Conservation (phyloP, 1,284 basidiomycete genomes). For the Ustilago cynodontis region DNA sequence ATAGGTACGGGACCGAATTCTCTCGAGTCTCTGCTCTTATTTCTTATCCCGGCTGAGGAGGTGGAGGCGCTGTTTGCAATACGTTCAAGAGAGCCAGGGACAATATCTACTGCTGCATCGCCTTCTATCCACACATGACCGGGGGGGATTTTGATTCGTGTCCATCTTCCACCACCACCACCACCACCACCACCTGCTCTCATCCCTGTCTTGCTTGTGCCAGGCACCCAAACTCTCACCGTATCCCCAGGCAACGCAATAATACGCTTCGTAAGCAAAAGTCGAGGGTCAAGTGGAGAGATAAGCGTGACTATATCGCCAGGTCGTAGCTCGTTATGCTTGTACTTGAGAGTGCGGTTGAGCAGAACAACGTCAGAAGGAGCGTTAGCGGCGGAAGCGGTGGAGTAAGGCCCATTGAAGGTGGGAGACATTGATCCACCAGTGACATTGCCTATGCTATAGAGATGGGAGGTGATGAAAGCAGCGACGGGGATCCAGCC, state of each 20-base stretch:
- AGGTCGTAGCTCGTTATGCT: conserved; percentile 66
- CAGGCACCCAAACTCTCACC: conserved; percentile 68
- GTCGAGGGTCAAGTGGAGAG: conserved; percentile 72
- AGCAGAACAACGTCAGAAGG: conserved; percentile 73
- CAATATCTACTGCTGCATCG: conserved; percentile 71
- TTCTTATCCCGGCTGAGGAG: not conserved
- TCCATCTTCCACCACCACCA: conserved; percentile 30
- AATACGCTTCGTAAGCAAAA: conserved; percentile 74
- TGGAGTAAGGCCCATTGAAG: conserved; percentile 34
- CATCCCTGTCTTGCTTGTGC: not conserved
- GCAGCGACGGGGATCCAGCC: conserved; percentile 73
- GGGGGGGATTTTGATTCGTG: conserved; percentile 54
- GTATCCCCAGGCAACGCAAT: conserved; percentile 74
- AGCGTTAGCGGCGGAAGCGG: conserved; percentile 69
- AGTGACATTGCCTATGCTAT: conserved; percentile 71
- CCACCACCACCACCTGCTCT: not conserved
- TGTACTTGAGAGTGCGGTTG: conserved; percentile 70
- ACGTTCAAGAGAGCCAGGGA: conserved; percentile 24
- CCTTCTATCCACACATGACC: conserved; percentile 74
- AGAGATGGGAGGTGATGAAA: conserved; percentile 72
- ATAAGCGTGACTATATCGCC: conserved; percentile 74
- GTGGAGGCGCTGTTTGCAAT: conserved; percentile 26
- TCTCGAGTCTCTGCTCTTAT: conserved; percentile 71
- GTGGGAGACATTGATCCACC: conserved; percentile 70
- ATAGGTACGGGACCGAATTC: conserved; percentile 74